Evolutionary conservation across 108 stramenopile genomes (phyloP), one percentile per base, ranked within the genome.

Genomic region (Skeletonema potamos): DNA sequence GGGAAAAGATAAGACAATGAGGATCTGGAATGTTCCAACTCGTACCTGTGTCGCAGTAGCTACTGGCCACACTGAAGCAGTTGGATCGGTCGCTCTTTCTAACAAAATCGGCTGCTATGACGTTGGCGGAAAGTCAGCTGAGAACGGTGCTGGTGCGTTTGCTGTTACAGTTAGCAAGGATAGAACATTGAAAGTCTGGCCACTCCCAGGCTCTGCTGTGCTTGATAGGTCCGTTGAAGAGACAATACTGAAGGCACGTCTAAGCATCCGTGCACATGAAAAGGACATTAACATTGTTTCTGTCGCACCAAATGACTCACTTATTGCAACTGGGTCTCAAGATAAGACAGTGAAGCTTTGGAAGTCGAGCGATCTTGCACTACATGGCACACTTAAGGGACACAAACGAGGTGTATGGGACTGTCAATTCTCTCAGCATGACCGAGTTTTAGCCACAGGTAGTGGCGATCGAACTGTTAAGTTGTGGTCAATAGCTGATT

Each of bases 331-430:
- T 39, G 98, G 97, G 27, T 95, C 95, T 17, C 96, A 97, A 80
- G 98, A 99, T 82, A 96, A 95, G 58, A 89, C 89, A 20, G 87
- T 96, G 4, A 96, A 96, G 62, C 70, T 99, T 7, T 98, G 98
- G 97, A 74, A 81, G 65, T 71, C 93, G 9, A 79, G 81, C 1
- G 96, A 96, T 61, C 77, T 98, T 26, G 66, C 81, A 20, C 79
- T 94, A 7, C 71, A 82, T 44, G 96, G 88, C 27, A 93, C 93
- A 7, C 70, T 99, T 44, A 95, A 84, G 57, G 99, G 99, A 12
- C 99, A 99, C 64, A 90, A 92, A 64, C 75, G 97, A 37, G 99
- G 97, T 58, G 94, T 99, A 15, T 98, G 97, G 97, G 94, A 94
- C 73, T 92, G 92, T 64, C 89, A 88, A 44, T 99, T 98, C 62